phyloP scores from a whole-genome alignment of 1,284 basidiomycete genomes.

The Cryptococcus sp. region DNA sequence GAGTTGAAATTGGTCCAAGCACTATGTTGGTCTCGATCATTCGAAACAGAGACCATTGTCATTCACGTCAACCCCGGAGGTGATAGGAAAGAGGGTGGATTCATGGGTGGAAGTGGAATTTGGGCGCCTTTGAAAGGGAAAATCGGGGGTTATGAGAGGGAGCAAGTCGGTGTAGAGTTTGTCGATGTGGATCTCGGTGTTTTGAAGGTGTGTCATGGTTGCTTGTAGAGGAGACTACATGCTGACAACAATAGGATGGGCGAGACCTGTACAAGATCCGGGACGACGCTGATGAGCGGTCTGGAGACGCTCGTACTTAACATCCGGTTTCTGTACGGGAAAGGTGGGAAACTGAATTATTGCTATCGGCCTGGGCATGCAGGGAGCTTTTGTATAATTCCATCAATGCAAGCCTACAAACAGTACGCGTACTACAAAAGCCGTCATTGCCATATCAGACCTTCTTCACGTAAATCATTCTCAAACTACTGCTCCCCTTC shows the following conservation, averaged over 20 bases:
- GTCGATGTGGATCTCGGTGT: conserved; percentile 29
- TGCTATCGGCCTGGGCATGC: no score
- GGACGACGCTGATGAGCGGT: conserved; percentile 17
- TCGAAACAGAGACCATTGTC: conserved; percentile 44
- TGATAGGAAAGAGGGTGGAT: conserved; percentile 12
- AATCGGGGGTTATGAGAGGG: conserved; percentile 15
- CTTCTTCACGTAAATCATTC: no score
- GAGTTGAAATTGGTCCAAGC: conserved; percentile 32
- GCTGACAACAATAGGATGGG: conserved; percentile 13
- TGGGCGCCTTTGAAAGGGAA: conserved; percentile 38
- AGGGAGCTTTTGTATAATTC: no score
- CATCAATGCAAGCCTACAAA: no score
- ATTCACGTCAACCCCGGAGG: conserved; percentile 45
- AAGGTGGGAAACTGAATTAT: no score
- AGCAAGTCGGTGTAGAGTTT: conserved; percentile 8
- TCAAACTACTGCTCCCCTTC: not conserved
- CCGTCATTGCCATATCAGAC: no score
- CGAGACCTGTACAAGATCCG: conserved; percentile 37
- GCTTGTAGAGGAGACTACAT: not conserved
- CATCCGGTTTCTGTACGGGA: no score
- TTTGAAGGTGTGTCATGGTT: conserved; percentile 20
- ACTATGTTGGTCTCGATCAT: conserved; percentile 31
- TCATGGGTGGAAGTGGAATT: conserved; percentile 41
- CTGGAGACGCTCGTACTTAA: not conserved
- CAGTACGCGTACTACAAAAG: no score